phyloP scores from a whole-genome alignment of 371 early-diverging fungal species.

The Mortierella sp. region DNA sequence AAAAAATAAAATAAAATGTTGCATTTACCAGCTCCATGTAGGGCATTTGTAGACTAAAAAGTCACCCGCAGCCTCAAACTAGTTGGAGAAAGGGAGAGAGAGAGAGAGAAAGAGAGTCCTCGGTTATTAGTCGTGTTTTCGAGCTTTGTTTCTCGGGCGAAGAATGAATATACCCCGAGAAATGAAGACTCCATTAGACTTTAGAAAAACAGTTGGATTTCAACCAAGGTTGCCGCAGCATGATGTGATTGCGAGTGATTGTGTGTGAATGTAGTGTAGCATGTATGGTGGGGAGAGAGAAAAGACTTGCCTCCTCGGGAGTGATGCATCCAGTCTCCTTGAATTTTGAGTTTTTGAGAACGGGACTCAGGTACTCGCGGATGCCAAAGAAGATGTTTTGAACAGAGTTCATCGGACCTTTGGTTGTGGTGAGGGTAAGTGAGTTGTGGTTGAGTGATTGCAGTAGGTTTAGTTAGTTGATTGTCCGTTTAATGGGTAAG shows the following conservation, averaged over 20 bases:
- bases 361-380: slow-evolving; percentile 93
- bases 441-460: neutral
- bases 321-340: slow-evolving; percentile 94
- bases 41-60: slow-evolving; percentile 98
- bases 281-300: neutral
- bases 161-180: too few relatives aligned
- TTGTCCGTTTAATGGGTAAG: too few relatives aligned
- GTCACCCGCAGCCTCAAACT: slow-evolving; percentile 97
- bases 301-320: slow-evolving; percentile 87
- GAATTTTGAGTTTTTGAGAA: slow-evolving; percentile 95
- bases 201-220: neutral
- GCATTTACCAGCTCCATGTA: slow-evolving; percentile 94
- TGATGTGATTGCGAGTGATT: neutral
- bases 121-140: neutral
- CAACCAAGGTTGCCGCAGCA: neutral
- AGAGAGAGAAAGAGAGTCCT: neutral
- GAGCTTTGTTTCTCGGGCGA: neutral
- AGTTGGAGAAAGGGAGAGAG: slow-evolving; percentile 11
- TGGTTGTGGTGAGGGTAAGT: neutral
- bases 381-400: slow-evolving; percentile 80
- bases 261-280: neutral
- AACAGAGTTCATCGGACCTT: slow-evolving; percentile 61
- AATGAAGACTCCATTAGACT: neutral
- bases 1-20: neutral
- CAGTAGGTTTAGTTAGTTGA: neutral